Evolutionary conservation across 2,329 filamentous ascomycete genomes (phyloP).

Genomic region (Penicillium sp.): DNA sequence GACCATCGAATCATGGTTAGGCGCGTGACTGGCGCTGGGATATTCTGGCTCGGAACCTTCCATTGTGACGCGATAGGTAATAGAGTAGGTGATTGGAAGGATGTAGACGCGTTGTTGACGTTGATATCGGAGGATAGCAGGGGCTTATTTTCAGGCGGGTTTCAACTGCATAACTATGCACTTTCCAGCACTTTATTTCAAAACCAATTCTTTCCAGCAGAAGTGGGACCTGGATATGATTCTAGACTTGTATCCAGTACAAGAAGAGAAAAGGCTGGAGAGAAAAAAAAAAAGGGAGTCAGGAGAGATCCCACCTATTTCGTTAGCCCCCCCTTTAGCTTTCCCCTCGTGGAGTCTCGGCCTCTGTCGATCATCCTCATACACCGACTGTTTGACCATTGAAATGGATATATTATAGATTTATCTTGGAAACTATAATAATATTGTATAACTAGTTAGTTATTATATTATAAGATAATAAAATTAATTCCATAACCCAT

Average conservation of each 20-base stretch:
- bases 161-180: slow-evolving; percentile 2
- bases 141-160: background rate
- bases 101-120: slow-evolving; percentile 1
- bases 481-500: no score
- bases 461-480: no score
- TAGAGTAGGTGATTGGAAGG: background rate
- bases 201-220: background rate
- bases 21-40: slow-evolving; percentile 24
- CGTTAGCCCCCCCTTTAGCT: slow-evolving; percentile 22
- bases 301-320: slow-evolving; percentile 20
- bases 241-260: slow-evolving; percentile 6
- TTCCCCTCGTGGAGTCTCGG: slow-evolving; percentile 24
- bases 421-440: no score
- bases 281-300: slow-evolving; percentile 21
- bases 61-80: slow-evolving; percentile 19
- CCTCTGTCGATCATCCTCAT: slow-evolving; percentile 29
- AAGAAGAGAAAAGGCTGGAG: slow-evolving; percentile 10
- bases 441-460: no score
- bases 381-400: slow-evolving; percentile 24
- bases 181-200: background rate
- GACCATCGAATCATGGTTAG: slow-evolving; percentile 66
- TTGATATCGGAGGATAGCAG: slow-evolving; percentile 3
- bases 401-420: background rate
- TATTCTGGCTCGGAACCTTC: slow-evolving; percentile 25
- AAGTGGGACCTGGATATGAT: slow-evolving; percentile 5